Evolutionary conservation across 208 protist genomes (phyloP), one percentile per base, ranked within the genome.

Genomic region (Leishmania amazonensis): DNA sequence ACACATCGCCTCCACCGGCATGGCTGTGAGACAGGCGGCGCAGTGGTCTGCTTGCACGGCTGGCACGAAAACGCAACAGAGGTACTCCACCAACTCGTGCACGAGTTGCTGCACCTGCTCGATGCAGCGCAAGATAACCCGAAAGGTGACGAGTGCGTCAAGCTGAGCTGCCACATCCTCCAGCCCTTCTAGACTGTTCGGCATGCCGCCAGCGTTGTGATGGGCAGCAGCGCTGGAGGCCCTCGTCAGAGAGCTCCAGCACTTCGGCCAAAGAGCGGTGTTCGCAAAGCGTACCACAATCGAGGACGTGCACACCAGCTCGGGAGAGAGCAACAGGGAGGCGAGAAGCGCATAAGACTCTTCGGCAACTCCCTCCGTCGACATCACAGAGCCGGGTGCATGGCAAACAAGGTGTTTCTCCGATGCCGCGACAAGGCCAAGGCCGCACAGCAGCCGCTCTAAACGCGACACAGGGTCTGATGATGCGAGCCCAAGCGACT

Each of bases 101-200:
- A 78, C 78, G 24, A 86, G 83, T 11, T 24, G 11, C 35, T 86
- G 83, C 49, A 80, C 4, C 3, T 53, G 74, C 1, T 71, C 60
- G 1, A 77, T 45, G 5, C 65, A 49, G 47, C 35, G 62, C 49
- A 83, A 70, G 64, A 80, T 31, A 28, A 71, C 72, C 2, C 83
- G 78, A 38, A 67, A 83, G 53, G 74, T 65, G n/a, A 79, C 78
- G 19, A 86, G 78, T 40, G 51, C 62, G 49, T 86, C 78, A 21
- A 86, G 38, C 17, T 81, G 68, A 1, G 77, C 71, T 9, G 40
- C 24, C 8, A 75, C 60, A 40, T n/a, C 53, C 1, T 35, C 73
- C 11, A 4, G 24, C 7, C 73, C 73, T 38, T 47, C 51, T 62
- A 58, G 73, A 76, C 13, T 40, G 24, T 9, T 58, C 9, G 38